Base-by-base conservation (phyloP, 345 rosid genomes). In the Eutrema heterophyllum region DNA sequence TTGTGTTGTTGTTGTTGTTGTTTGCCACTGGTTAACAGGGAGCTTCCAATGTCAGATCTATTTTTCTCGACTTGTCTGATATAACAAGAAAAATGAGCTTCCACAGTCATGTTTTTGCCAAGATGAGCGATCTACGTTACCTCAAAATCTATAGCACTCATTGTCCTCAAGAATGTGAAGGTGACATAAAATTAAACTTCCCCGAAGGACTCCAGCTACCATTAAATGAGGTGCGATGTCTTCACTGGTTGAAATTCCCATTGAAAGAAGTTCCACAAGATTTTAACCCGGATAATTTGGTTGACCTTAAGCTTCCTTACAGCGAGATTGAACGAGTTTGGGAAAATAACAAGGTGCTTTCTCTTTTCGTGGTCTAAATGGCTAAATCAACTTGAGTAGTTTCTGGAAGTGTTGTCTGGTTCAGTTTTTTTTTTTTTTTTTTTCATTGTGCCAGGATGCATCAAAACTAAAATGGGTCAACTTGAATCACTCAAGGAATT, bases 311-410 rank as follows among this genome's bases (percentile, higher is more conserved):
- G 44, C 54, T 82, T 32, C 48, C 14, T 10, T 3, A 51, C 24
- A 62, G 85, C 63, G 10, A 44, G 2, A 46, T 83, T 9, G 54
- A 77, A 56, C 67, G 58, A 44, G 52, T 80, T 4, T 82, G 83
- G 83, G 46, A 61, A 1, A 63, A 30, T 54, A 33, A 18, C 6
- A 72, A 77, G 79, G 83, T 82, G 63, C 3, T 45, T 5, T 4
- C 21, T 27, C n/a, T 45, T 63, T 15, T 59, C 16, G 8, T 54
- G 56, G 36, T 30, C 59, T 38, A 53, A n/a, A n/a, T n/a, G n/a
- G n/a, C n/a, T n/a, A n/a, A n/a, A 29, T 53, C 16, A 16, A 59
- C 32, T 2, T 6, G 9, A 18, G n/a, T 27, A 41, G 52, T 62
- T 26, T 43, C 9, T 45, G 4, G 5, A 15, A 12, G 54, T 46